Evolutionary conservation across 148 eudicot species (phyloP), one percentile per base, ranked within the genome.

Genomic region (Persicaria tinctoria): DNA sequence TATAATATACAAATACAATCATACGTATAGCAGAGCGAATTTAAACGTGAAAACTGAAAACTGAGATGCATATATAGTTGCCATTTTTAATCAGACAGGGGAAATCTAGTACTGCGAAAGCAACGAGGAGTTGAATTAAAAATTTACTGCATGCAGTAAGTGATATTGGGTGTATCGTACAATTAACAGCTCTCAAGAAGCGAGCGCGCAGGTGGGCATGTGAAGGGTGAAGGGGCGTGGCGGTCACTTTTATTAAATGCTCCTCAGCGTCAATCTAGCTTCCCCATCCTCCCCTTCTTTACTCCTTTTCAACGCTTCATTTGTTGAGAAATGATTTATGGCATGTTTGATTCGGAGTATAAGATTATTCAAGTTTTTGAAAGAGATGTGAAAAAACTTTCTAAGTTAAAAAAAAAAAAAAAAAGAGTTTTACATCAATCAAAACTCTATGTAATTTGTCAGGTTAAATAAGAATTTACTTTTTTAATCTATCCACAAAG

Each of bases 261-360:
- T 66, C 18, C 47, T 66, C 70, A 66, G 47, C 70, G 70, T 66
- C 70, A 66, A 38, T 66, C 5, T 66, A 66, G 70, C 70, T 66
- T 66, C 13, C 38, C 20, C 70, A 46, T 60, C 70, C 6, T 38
- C 47, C 12, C 32, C 7, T 8, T 57, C 64, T 6, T 60, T 20
- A 60, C 23, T 23, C 44, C 41, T 6, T 60, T 60, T 60, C 68
- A 60, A 60, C 68, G 44, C 44, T 32, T 32, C 41, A 1, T 32
- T 32, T 32, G 41, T 32, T 32, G 32, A 27, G n/a, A n/a, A n/a
- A n/a, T n/a, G n/a, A n/a, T n/a, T n/a, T n/a, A n/a, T n/a, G n/a
- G n/a, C n/a, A n/a, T n/a, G n/a, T n/a, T n/a, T n/a, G n/a, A n/a
- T n/a, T n/a, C n/a, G n/a, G n/a, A n/a, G n/a, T n/a, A n/a, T n/a